Percentiles rank a stretch among this genome's conserved stretches.
Conservation (phyloP, 805 yeast genomes). For the Metschnikowia sp. region DNA sequence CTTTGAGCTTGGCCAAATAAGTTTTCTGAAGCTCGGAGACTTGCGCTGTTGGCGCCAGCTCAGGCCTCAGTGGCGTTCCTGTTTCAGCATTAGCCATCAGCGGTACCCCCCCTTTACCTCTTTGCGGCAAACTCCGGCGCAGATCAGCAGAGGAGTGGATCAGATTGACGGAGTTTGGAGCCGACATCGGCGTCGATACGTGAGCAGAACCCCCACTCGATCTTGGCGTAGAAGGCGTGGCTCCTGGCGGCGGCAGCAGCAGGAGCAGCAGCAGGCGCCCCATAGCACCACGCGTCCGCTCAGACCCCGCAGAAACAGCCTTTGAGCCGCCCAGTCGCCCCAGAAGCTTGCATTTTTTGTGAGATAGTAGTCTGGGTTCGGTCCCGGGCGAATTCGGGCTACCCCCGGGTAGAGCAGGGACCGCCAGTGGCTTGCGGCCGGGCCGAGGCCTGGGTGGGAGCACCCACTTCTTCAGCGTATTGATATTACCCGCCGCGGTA, state of each 20-base stretch:
- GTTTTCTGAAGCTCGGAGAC: slow-evolving; percentile 26
- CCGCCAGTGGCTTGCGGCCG: slow-evolving; percentile 42
- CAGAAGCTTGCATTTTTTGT: slow-evolving; percentile 3
- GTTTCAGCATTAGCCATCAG: background rate
- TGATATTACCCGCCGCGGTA: slow-evolving; percentile 27
- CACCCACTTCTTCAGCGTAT: slow-evolving; percentile 78
- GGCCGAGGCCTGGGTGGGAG: slow-evolving; percentile 83
- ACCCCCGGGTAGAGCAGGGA: slow-evolving; percentile 24
- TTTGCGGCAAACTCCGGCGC: background rate
- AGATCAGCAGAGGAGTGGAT: background rate
- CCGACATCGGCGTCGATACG: background rate
- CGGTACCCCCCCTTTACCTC: background rate
- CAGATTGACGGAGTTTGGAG: background rate
- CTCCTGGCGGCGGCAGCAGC: background rate
- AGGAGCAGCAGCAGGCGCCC: background rate
- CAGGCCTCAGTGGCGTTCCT: background rate
- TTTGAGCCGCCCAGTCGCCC: background rate
- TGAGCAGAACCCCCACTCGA: background rate
- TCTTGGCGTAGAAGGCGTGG: background rate
- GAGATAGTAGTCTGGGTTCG: slow-evolving; percentile 1
- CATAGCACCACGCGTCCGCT: background rate
- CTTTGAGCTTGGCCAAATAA: slow-evolving; percentile 38
- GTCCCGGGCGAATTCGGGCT: background rate
- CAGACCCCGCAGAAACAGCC: background rate
- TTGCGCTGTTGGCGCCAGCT: slow-evolving; percentile 8